These are phyloP conservation scores for Annona squamosa DNA, from an alignment of 164 flowering plant species.

Conservation along the genomic window DNA sequence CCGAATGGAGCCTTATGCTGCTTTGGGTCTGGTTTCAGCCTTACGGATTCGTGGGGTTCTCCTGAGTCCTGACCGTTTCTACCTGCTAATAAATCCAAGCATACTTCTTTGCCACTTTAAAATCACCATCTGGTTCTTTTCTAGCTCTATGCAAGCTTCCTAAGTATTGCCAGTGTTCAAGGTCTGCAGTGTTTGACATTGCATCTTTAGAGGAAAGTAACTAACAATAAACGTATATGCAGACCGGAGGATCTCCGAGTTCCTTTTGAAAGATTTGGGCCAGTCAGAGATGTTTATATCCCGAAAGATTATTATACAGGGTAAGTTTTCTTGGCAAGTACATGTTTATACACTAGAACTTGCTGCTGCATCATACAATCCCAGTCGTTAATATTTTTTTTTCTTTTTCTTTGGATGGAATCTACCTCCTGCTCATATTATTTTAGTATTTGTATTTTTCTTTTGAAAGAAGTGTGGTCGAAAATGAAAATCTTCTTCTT, in stretches of 20 bases:
- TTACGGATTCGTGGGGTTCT: no score
- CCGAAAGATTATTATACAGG: slow-evolving; percentile 82
- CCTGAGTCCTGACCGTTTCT: no score
- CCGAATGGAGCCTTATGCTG: no score
- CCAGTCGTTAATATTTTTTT: background rate
- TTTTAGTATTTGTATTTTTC: background rate
- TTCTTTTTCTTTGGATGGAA: background rate
- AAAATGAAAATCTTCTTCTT: background rate
- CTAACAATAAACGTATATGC: slow-evolving; percentile 11
- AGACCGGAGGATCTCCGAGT: slow-evolving; percentile 74
- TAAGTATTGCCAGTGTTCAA: no score
- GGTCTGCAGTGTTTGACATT: no score
- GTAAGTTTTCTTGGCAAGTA: slow-evolving; percentile 29
- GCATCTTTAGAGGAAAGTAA: no score
- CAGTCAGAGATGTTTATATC: slow-evolving; percentile 72
- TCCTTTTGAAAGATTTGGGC: slow-evolving; percentile 79
- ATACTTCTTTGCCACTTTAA: no score
- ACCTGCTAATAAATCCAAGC: no score
- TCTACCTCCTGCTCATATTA: background rate
- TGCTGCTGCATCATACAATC: background rate
- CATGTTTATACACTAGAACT: background rate
- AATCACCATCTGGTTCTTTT: no score
- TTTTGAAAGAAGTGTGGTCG: background rate
- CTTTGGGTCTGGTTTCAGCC: no score
- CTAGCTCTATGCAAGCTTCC: no score